A percentile compares a stretch with the other conserved stretches of the same genome.
Evolutionary conservation across 768 basidiomycete genomes (phyloP).

Genomic region (Megacollybia marginata): DNA sequence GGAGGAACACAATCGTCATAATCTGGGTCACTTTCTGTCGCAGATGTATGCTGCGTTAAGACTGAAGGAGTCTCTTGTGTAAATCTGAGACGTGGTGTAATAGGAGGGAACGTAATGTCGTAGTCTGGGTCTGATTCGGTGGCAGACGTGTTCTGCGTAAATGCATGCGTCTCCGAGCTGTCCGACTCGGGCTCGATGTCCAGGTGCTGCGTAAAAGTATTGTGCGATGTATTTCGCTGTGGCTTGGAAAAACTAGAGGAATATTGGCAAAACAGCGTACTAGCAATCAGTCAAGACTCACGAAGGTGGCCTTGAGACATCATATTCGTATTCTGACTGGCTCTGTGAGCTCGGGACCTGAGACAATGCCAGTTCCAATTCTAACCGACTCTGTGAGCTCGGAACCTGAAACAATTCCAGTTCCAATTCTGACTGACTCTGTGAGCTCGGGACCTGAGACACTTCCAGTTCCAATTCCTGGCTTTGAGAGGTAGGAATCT

Average conservation of each 20-base stretch:
- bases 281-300: neutral
- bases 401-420: too few relatives aligned
- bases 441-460: constrained; percentile 37
- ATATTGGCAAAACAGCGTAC: neutral
- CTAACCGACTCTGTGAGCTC: constrained; percentile 7
- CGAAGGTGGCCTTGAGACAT: too few relatives aligned
- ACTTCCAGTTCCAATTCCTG: constrained; percentile 1
- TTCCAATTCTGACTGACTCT: constrained; percentile 34
- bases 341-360: neutral
- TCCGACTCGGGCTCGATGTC: too few relatives aligned
- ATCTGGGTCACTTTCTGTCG: neutral
- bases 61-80: too few relatives aligned
- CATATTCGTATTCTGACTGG: neutral
- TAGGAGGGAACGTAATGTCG: neutral
- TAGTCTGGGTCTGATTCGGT: neutral
- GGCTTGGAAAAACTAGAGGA: constrained; percentile 3
- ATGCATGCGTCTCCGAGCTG: neutral
- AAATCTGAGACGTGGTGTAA: too few relatives aligned
- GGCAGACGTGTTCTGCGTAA: neutral
- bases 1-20: neutral
- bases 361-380: too few relatives aligned
- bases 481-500: neutral
- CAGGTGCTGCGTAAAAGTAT: too few relatives aligned
- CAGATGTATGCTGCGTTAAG: neutral
- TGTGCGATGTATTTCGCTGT: constrained; percentile 5